These are phyloP conservation scores for Penicillium olsonii DNA, from an alignment of 2,329 filamentous ascomycete species.

Conservation along the genomic window DNA sequence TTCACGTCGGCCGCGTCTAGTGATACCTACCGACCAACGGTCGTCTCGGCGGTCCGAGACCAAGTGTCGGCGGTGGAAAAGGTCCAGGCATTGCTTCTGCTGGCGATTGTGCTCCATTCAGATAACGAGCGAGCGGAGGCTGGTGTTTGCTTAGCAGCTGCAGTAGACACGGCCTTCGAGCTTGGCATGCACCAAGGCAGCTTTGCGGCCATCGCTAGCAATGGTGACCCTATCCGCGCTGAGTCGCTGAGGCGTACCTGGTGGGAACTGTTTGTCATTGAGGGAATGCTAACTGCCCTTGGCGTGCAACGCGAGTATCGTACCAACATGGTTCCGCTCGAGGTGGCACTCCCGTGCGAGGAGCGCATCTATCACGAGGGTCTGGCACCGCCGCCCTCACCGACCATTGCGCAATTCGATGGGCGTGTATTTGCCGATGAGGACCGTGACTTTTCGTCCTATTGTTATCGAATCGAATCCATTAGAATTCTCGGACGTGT, in stretches of 20 bases:
- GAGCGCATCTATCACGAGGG: conserved; percentile 62
- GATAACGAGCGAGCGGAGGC: conserved; percentile 71
- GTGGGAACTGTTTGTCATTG: conserved; percentile 84
- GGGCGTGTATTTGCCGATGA: conserved; percentile 72
- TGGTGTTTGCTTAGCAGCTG: conserved; percentile 65
- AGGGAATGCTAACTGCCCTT: conserved; percentile 81
- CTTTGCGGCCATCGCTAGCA: conserved; percentile 66
- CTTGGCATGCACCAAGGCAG: conserved; percentile 72
- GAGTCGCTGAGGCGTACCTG: conserved; percentile 87
- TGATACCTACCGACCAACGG: conserved; percentile 44
- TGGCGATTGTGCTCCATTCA: conserved; percentile 77
- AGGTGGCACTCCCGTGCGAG: conserved; percentile 78
- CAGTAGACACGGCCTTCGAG: conserved; percentile 71
- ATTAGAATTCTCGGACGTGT: conserved; percentile 76
- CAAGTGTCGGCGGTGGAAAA: conserved; percentile 58
- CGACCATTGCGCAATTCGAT: conserved; percentile 74
- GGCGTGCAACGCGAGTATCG: conserved; percentile 53
- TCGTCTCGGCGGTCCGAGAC: conserved; percentile 33
- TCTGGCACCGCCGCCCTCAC: conserved; percentile 60
- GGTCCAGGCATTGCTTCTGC: conserved; percentile 76
- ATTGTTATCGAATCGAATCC: conserved; percentile 80
- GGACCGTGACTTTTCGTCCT: conserved; percentile 73
- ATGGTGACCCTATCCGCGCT: conserved; percentile 67
- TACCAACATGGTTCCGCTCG: conserved; percentile 67
- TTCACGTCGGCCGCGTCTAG: conserved; percentile 51